Conservation (phyloP, 768 basidiomycete genomes). For the Trametes cinnabarina region DNA sequence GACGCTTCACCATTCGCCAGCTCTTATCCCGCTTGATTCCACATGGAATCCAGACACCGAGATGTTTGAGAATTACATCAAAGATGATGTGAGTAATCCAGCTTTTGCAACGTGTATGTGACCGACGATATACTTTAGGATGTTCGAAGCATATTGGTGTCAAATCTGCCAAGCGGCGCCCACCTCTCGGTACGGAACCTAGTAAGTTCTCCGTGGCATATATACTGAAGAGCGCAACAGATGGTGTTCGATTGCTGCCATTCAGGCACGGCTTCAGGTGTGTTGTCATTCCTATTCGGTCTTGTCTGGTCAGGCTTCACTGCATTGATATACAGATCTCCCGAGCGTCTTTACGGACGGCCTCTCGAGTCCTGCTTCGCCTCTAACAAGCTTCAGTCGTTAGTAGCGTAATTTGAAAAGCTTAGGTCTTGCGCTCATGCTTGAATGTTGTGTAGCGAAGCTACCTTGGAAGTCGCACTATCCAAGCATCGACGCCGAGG, state of each 20-base stretch:
- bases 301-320: neutral
- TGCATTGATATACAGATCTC: slow-evolving; percentile 11
- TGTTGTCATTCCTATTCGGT: neutral
- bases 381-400: slow-evolving; percentile 3
- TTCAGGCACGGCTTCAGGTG: slow-evolving; percentile 18
- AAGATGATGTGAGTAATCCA: slow-evolving; percentile 25
- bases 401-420: neutral
- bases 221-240: slow-evolving; percentile 2
- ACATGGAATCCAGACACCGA: neutral
- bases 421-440: neutral
- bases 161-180: slow-evolving; percentile 22
- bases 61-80: slow-evolving; percentile 23
- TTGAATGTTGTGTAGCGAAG: neutral
- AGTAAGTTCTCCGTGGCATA: too few species aligned
- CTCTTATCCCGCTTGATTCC: slow-evolving; percentile 25
- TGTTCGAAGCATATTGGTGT: slow-evolving; percentile 24
- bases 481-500: neutral
- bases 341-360: slow-evolving; percentile 11
- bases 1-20: slow-evolving; percentile 15
- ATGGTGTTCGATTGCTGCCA: slow-evolving; percentile 32
- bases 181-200: slow-evolving; percentile 21
- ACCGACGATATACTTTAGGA: slow-evolving; percentile 7
- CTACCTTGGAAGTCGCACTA: slow-evolving; percentile 1
- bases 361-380: neutral
- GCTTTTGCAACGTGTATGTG: neutral